These are phyloP conservation scores for Geosmithia morbida DNA, from an alignment of 2,329 filamentous ascomycete genomes.

Conservation along the genomic window DNA sequence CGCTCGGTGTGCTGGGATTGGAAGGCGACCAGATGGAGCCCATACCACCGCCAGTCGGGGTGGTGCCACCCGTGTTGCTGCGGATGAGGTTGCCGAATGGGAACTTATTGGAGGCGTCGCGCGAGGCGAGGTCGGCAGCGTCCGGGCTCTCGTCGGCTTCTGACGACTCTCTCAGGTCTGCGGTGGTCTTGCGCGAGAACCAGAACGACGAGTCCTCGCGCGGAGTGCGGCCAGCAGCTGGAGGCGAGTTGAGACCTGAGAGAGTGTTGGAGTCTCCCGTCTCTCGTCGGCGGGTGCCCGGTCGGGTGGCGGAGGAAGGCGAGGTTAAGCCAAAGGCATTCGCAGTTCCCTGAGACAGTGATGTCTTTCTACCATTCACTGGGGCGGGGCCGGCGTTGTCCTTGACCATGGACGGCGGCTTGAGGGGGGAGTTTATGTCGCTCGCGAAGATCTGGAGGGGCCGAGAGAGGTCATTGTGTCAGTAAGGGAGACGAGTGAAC, in stretches of 20 bases:
- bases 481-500: background rate
- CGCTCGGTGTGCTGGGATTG: slow-evolving; percentile 46
- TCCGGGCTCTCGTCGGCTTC: slow-evolving; percentile 37
- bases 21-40: slow-evolving; percentile 27
- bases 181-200: slow-evolving; percentile 35
- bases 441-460: slow-evolving; percentile 55
- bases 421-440: slow-evolving; percentile 89
- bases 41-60: slow-evolving; percentile 13
- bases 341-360: slow-evolving; percentile 56
- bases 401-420: slow-evolving; percentile 67
- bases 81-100: slow-evolving; percentile 34
- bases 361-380: slow-evolving; percentile 64
- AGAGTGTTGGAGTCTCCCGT: slow-evolving; percentile 57
- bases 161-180: slow-evolving; percentile 33
- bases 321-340: slow-evolving; percentile 57
- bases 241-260: slow-evolving; percentile 42
- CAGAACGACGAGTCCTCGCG: slow-evolving; percentile 46
- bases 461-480: background rate
- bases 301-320: slow-evolving; percentile 55
- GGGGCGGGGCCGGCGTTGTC: slow-evolving; percentile 36
- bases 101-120: slow-evolving; percentile 15
- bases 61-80: slow-evolving; percentile 35
- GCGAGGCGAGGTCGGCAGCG: slow-evolving; percentile 9
- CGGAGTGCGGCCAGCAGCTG: slow-evolving; percentile 39
- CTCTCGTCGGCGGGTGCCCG: slow-evolving; percentile 68